Conservation (phyloP, 2,329 filamentous ascomycete genomes). For the Teratosphaeria viscida region DNA sequence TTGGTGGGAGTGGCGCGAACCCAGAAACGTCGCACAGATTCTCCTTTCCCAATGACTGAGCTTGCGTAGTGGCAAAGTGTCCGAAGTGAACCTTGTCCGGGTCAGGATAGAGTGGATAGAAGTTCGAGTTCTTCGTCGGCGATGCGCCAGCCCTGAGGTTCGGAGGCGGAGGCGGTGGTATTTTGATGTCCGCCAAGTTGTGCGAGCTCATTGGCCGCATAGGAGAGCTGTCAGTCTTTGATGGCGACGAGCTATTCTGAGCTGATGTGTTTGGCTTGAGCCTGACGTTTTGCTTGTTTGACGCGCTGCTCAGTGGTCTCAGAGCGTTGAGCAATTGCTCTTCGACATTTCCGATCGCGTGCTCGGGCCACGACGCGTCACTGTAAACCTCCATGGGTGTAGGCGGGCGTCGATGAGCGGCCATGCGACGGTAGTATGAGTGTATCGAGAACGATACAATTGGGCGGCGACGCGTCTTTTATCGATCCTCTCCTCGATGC, state of each 20-base stretch:
- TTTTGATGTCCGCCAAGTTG: conserved; percentile 56
- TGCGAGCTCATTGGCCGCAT: conserved; percentile 50
- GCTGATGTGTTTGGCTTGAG: conserved; percentile 50
- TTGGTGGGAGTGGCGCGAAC: conserved; percentile 31
- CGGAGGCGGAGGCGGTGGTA: conserved; percentile 52
- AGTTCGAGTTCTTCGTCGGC: conserved; percentile 45
- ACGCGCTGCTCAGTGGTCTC: conserved; percentile 33
- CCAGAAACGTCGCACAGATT: conserved; percentile 14
- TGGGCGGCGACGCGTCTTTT: background rate
- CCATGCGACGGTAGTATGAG: background rate
- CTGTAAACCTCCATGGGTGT: conserved; percentile 26
- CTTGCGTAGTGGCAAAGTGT: conserved; percentile 3
- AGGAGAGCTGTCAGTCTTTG: conserved; percentile 54
- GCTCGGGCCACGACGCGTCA: conserved; percentile 25
- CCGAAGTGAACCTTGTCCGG: background rate
- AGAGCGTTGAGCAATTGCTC: conserved; percentile 41
- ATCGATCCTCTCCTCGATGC: background rate
- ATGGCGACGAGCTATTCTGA: conserved; percentile 55
- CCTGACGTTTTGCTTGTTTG: conserved; percentile 51
- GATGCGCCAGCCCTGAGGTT: conserved; percentile 54
- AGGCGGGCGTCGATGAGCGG: background rate
- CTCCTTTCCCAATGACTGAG: conserved; percentile 6
- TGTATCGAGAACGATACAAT: background rate
- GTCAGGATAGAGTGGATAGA: background rate
- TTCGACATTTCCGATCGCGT: conserved; percentile 37